Evolutionary conservation across 2,329 filamentous ascomycete genomes (phyloP).

Genomic region (Penicillium nordicum): DNA sequence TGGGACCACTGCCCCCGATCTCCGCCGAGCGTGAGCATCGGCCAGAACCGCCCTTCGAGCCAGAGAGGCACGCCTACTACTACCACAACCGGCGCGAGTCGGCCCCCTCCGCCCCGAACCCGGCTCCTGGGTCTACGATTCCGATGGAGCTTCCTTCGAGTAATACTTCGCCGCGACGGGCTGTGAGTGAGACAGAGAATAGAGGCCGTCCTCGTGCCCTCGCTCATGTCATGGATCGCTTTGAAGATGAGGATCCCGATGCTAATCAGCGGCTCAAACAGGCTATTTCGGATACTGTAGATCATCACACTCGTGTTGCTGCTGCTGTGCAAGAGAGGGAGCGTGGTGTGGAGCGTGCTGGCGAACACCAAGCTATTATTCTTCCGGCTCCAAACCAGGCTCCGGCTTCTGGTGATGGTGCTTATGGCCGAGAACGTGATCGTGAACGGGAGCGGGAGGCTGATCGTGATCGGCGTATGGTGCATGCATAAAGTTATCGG

Average conservation of each 20-base stretch:
- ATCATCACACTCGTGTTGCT: slow-evolving; percentile 37
- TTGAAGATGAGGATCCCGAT: slow-evolving; percentile 38
- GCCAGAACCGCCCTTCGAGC: not conserved
- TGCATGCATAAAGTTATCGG: slow-evolving; percentile 18
- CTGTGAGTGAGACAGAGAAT: slow-evolving; percentile 38
- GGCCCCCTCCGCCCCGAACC: slow-evolving; percentile 23
- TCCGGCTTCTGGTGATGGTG: not conserved
- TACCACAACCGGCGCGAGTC: slow-evolving; percentile 23
- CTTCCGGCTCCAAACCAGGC: not conserved
- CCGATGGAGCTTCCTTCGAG: slow-evolving; percentile 16
- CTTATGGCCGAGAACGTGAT: slow-evolving; percentile 1
- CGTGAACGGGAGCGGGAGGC: slow-evolving; percentile 17
- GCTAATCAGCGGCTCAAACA: slow-evolving; percentile 42
- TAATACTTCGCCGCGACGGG: slow-evolving; percentile 34
- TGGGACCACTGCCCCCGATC: slow-evolving; percentile 8
- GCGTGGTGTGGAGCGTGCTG: slow-evolving; percentile 20
- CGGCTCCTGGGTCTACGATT: slow-evolving; percentile 20
- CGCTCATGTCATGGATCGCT: not conserved
- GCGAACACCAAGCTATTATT: slow-evolving; percentile 7
- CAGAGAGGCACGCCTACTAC: slow-evolving; percentile 4
- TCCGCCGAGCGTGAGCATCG: slow-evolving; percentile 15
- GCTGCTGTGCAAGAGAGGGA: slow-evolving; percentile 33
- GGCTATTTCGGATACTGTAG: slow-evolving; percentile 43
- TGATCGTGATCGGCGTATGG: slow-evolving; percentile 29
- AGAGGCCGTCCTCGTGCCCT: slow-evolving; percentile 5